A percentile compares a stretch with the other conserved stretches of the same genome.
Evolutionary conservation across 2,329 filamentous ascomycete genomes (phyloP).

Genomic region (Trichoderma arundinaceum): DNA sequence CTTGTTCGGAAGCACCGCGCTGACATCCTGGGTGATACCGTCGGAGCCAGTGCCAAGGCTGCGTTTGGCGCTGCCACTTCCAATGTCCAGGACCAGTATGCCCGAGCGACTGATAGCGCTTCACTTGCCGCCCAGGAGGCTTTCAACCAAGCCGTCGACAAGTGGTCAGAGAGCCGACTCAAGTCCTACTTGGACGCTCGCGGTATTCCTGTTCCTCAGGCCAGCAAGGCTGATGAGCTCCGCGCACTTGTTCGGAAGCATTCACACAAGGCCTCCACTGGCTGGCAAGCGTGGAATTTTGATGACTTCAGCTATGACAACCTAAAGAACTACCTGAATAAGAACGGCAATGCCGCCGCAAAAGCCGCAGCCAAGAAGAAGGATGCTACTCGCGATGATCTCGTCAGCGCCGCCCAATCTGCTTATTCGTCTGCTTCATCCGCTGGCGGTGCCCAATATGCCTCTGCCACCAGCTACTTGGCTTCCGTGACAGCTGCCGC

Average conservation of each 20-base stretch:
- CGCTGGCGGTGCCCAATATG: constrained; percentile 62
- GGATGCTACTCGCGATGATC: constrained; percentile 72
- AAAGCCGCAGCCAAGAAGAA: constrained; percentile 67
- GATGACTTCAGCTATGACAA: constrained; percentile 77
- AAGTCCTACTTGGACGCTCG: constrained; percentile 81
- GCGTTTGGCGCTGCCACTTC: constrained; percentile 75
- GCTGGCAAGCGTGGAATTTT: constrained; percentile 77
- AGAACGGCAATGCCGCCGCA: constrained; percentile 59
- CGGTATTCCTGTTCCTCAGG: constrained; percentile 75
- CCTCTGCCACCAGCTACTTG: constrained; percentile 74
- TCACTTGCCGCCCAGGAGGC: constrained; percentile 66
- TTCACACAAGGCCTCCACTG: constrained; percentile 70
- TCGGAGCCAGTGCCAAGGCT: constrained; percentile 61
- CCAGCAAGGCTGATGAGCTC: constrained; percentile 73
- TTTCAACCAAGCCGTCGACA: constrained; percentile 65
- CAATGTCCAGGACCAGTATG: constrained; percentile 76
- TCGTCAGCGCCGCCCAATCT: constrained; percentile 67
- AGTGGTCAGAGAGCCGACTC: constrained; percentile 77
- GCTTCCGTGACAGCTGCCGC: constrained; percentile 67
- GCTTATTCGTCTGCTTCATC: constrained; percentile 65
- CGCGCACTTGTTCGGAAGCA: constrained; percentile 75
- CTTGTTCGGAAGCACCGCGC: constrained; percentile 87
- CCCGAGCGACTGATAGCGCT: constrained; percentile 74
- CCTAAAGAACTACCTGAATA: constrained; percentile 63
- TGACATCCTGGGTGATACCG: constrained; percentile 69